Percentiles rank a stretch among this genome's conserved stretches.
These are phyloP conservation scores for Trichoderma sp. DNA, from an alignment of 2,329 filamentous ascomycete genomes.

Conservation along the genomic window DNA sequence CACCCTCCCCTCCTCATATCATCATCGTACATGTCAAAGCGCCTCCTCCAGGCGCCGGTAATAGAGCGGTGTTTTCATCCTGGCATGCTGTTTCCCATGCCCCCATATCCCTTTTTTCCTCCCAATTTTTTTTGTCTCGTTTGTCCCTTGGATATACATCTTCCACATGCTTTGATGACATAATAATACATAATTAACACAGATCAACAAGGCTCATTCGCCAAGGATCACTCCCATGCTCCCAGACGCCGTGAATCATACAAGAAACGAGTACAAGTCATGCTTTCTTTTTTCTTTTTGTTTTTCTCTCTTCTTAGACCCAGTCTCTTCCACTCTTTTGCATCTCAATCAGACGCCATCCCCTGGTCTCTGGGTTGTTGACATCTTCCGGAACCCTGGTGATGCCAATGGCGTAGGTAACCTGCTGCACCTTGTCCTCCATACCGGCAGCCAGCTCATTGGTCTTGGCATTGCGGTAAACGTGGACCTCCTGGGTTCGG, in stretches of 20 bases:
- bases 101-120: slow-evolving; percentile 20
- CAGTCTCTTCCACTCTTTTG: slow-evolving; percentile 97
- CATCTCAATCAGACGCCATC: slow-evolving; percentile 96
- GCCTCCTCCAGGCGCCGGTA: slow-evolving; percentile 22
- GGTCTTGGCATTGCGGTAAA: slow-evolving; percentile 89
- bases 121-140: background rate
- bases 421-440: slow-evolving; percentile 97
- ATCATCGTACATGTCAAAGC: slow-evolving; percentile 19
- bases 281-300: background rate
- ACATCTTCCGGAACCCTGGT: slow-evolving; percentile 93
- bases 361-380: slow-evolving; percentile 92
- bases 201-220: slow-evolving; percentile 24
- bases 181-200: slow-evolving; percentile 33
- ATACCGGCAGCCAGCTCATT: slow-evolving; percentile 89
- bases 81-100: slow-evolving; percentile 28
- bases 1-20: background rate
- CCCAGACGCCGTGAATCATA: slow-evolving; percentile 23
- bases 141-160: slow-evolving; percentile 19
- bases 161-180: slow-evolving; percentile 27
- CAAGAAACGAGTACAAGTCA: slow-evolving; percentile 12
- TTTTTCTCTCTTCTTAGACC: slow-evolving; percentile 41
- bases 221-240: slow-evolving; percentile 22
- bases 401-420: slow-evolving; percentile 96
- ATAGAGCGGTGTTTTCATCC: slow-evolving; percentile 35
- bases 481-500: slow-evolving; percentile 94